Base-by-base conservation (phyloP, 106 monocot species). In the Acorus gramineus region DNA sequence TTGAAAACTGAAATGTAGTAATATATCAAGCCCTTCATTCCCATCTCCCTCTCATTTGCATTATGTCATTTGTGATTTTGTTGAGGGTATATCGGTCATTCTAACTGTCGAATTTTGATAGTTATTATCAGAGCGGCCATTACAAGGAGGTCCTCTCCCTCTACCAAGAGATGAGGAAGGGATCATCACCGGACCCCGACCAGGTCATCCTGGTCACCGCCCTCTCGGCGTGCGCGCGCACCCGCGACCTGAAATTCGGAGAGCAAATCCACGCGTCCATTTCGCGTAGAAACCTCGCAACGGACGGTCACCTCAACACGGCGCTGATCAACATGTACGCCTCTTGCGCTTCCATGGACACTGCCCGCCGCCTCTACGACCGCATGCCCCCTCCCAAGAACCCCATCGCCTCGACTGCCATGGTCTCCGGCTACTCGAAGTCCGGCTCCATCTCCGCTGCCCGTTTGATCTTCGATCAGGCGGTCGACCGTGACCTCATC, bases 381-480 rank as follows among this genome's bases (percentile, higher is more conserved):
- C 63, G 67, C 10, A 74, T 83, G 63, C 67, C 62, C 11, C 65
- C 28, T 28, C 28, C 70, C 2, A 81, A 72, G 67, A 82, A 81
- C 58, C 13, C 81, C 4, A 79, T 84, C 6, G 73, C 89, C 46
- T 81, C 84, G 3, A 94, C 86, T 6, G 67, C 89, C 69, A 71
- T 89, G 77, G 69, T 94, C 51, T 82, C 70, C 52, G 85, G 77
- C 8, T 85, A 85, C 68, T 71, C 80, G 5, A 82, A 83, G 67
- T 7, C 69, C 14, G 78, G 78, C 28, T 57, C 63, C 66, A 67
- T 80, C 50, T 70, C 67, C 11, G 50, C 65, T 53, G 90, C 90
- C 3, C 74, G 76, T 6, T 66, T 63, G 49, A 58, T 90, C 8
- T 90, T 90, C 62, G 71, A 83, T 62, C 48, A 42, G 46, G 82